Evolutionary conservation across 768 basidiomycete genomes (phyloP).

Genomic region (Polyporus arcularius): DNA sequence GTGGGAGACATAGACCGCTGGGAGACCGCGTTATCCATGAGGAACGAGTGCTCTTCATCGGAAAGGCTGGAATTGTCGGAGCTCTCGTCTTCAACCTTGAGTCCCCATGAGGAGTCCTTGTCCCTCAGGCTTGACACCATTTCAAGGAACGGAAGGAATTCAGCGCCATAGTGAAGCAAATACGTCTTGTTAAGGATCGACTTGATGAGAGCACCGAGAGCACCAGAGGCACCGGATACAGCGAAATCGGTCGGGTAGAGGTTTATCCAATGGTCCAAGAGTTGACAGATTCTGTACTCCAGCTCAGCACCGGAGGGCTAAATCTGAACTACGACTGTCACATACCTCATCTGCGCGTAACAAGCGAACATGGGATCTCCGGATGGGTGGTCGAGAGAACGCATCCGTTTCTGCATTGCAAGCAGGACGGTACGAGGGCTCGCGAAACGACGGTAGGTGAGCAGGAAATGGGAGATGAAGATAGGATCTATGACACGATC

Average conservation of each 20-base stretch:
- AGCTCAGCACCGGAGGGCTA: not conserved
- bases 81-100: slow-evolving; percentile 65
- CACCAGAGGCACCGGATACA: slow-evolving; percentile 70
- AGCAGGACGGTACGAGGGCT: slow-evolving; percentile 78
- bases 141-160: slow-evolving; percentile 80
- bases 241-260: slow-evolving; percentile 81
- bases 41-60: slow-evolving; percentile 51
- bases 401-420: slow-evolving; percentile 87
- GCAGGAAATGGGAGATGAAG: slow-evolving; percentile 77
- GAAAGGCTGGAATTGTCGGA: slow-evolving; percentile 59
- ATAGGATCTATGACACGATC: slow-evolving; percentile 56
- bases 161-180: slow-evolving; percentile 82
- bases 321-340: slow-evolving; percentile 4
- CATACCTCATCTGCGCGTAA: slow-evolving; percentile 85
- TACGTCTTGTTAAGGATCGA: slow-evolving; percentile 80
- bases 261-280: slow-evolving; percentile 77
- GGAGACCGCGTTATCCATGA: slow-evolving; percentile 18
- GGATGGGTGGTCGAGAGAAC: slow-evolving; percentile 68
- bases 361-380: slow-evolving; percentile 85
- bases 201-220: slow-evolving; percentile 73
- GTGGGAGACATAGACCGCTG: slow-evolving; percentile 20
- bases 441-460: slow-evolving; percentile 83
- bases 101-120: slow-evolving; percentile 72
- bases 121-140: slow-evolving; percentile 63
- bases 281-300: slow-evolving; percentile 66